Evolutionary conservation across 2,329 filamentous ascomycete genomes (phyloP).

Genomic region (Ascochyta clinopodiicola): DNA sequence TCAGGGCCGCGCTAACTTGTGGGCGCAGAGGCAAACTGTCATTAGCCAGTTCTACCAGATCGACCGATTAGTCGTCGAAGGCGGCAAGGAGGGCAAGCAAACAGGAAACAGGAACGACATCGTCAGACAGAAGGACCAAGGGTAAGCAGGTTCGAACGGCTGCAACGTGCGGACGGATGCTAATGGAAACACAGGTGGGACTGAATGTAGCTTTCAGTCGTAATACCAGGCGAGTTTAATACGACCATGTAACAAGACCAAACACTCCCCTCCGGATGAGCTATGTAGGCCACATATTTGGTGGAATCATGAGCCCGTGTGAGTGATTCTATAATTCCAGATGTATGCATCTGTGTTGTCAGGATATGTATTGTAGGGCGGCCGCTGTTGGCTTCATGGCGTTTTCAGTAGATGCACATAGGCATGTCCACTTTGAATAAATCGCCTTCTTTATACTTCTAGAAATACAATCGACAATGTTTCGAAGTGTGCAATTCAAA

Average conservation of each 20-base stretch:
- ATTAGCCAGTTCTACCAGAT: constrained; percentile 95
- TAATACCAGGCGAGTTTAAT: neutral
- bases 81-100: constrained; percentile 79
- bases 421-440: neutral
- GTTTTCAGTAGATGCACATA: neutral
- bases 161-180: neutral
- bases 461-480: neutral
- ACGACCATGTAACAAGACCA: constrained; percentile 7
- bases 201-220: constrained; percentile 7
- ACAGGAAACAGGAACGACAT: constrained; percentile 70
- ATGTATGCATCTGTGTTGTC: neutral
- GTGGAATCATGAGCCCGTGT: neutral
- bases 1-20: constrained; percentile 47
- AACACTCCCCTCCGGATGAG: neutral
- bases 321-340: neutral
- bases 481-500: neutral
- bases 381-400: neutral
- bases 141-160: constrained; percentile 60
- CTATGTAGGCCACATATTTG: neutral
- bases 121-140: constrained; percentile 77
- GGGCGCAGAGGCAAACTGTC: constrained; percentile 83
- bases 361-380: constrained; percentile 5
- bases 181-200: constrained; percentile 33
- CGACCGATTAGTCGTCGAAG: constrained; percentile 90
- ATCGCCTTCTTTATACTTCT: neutral